These are phyloP conservation scores for Wickerhamomyces xylosicus DNA, from an alignment of 805 yeast species.

Conservation along the genomic window DNA sequence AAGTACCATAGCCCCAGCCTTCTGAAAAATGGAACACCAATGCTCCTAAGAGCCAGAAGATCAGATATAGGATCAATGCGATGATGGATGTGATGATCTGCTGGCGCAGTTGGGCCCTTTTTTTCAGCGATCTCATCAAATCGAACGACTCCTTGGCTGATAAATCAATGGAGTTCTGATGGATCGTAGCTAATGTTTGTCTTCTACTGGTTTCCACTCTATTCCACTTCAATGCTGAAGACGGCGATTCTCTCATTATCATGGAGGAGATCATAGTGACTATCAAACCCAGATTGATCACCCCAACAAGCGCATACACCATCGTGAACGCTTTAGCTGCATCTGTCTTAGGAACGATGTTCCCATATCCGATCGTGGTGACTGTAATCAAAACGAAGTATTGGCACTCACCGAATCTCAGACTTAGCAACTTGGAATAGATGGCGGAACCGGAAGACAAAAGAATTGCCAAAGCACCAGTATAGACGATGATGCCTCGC, in stretches of 20 bases:
- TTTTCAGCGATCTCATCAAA: constrained; percentile 42
- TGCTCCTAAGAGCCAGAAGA: constrained; percentile 71
- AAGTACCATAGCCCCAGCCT: constrained; percentile 61
- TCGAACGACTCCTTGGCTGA: constrained; percentile 41
- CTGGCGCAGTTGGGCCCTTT: constrained; percentile 26
- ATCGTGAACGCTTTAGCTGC: constrained; percentile 50
- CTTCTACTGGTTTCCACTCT: constrained; percentile 42
- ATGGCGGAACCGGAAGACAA: constrained; percentile 59
- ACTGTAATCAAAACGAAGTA: constrained; percentile 67
- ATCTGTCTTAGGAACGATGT: constrained; percentile 42
- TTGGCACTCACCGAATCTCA: constrained; percentile 55
- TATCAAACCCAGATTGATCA: constrained; percentile 64
- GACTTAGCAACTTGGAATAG: constrained; percentile 33
- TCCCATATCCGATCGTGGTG: constrained; percentile 78
- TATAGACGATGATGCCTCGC: constrained; percentile 63
- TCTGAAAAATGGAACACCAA: constrained; percentile 49
- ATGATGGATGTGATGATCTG: constrained; percentile 29
- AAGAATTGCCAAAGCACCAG: constrained; percentile 59
- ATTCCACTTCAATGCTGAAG: constrained; percentile 60
- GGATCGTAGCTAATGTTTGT: constrained; percentile 17
- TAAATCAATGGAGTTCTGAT: constrained; percentile 13
- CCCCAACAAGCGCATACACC: constrained; percentile 59
- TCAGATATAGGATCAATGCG: constrained; percentile 34
- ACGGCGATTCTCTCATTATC: constrained; percentile 49
- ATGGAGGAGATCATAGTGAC: constrained; percentile 53